Evolutionary conservation across 2,329 filamentous ascomycete genomes (phyloP).

Genomic region (Aureobasidium sp.): DNA sequence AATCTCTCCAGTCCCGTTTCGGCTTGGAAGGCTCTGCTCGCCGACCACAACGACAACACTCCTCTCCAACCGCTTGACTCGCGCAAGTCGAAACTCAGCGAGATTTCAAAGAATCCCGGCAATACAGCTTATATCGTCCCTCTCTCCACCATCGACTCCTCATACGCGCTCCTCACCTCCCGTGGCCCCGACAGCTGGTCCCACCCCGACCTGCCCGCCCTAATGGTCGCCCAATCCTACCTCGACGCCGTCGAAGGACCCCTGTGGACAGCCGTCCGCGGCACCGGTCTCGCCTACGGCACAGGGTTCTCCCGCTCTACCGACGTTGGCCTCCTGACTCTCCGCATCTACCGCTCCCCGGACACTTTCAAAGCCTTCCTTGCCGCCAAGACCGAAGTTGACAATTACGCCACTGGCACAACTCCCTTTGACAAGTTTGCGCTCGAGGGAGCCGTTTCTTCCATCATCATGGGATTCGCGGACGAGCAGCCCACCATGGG

Average conservation of each 20-base stretch:
- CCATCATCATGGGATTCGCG: conserved; percentile 77
- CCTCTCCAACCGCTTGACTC: conserved; percentile 64
- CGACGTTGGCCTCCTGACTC: conserved; percentile 73
- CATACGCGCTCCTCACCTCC: conserved; percentile 71
- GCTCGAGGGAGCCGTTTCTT: conserved; percentile 83
- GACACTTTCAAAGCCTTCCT: conserved; percentile 80
- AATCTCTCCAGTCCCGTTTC: conserved; percentile 69
- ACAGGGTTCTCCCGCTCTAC: conserved; percentile 70
- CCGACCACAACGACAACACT: conserved; percentile 45
- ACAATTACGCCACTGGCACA: conserved; percentile 64
- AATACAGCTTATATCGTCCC: conserved; percentile 72
- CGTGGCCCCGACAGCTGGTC: conserved; percentile 67
- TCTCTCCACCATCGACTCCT: conserved; percentile 88
- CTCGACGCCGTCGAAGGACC: conserved; percentile 91
- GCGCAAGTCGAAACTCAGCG: conserved; percentile 63
- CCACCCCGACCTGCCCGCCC: conserved; percentile 71
- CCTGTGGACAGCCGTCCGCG: conserved; percentile 86
- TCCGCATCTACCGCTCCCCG: conserved; percentile 83
- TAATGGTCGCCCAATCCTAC: conserved; percentile 84
- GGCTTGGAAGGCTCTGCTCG: conserved; percentile 64
- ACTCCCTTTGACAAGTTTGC: conserved; percentile 70
- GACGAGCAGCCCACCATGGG: conserved; percentile 84
- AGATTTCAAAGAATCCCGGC: conserved; percentile 68
- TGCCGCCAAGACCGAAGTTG: conserved; percentile 67
- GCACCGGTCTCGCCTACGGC: conserved; percentile 88